These are phyloP conservation scores for Corchorus olitorius DNA, from an alignment of 345 rosid genomes.

Conservation along the genomic window DNA sequence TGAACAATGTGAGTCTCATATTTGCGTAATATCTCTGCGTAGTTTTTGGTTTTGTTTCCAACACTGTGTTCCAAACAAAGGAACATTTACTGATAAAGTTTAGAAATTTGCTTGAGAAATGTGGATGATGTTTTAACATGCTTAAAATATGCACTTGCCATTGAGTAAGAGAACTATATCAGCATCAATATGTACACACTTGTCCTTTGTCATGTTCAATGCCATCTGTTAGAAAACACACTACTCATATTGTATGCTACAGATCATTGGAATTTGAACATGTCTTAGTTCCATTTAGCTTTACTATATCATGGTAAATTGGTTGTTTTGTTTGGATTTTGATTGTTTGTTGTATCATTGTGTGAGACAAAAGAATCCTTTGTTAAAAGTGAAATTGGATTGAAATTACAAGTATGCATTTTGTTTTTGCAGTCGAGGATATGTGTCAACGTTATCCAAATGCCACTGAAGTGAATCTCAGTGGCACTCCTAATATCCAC, in stretches of 20 bases:
- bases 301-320: not conserved
- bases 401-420: not conserved
- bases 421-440: constrained; percentile 66
- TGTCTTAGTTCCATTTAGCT: no score
- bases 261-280: not conserved
- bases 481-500: constrained; percentile 60
- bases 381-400: not conserved
- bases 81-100: not conserved
- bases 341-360: not conserved
- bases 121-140: not conserved
- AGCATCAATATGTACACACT: not conserved
- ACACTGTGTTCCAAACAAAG: not conserved
- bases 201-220: not conserved
- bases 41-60: not conserved
- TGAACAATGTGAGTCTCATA: constrained; percentile 74
- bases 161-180: not conserved
- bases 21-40: not conserved
- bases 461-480: constrained; percentile 82
- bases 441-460: constrained; percentile 87
- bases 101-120: not conserved
- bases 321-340: not conserved
- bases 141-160: not conserved
- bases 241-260: not conserved
- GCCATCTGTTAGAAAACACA: not conserved
- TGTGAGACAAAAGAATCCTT: not conserved